Base-by-base conservation (phyloP, 805 yeast species). In the Kodamaea kakaduensis region DNA sequence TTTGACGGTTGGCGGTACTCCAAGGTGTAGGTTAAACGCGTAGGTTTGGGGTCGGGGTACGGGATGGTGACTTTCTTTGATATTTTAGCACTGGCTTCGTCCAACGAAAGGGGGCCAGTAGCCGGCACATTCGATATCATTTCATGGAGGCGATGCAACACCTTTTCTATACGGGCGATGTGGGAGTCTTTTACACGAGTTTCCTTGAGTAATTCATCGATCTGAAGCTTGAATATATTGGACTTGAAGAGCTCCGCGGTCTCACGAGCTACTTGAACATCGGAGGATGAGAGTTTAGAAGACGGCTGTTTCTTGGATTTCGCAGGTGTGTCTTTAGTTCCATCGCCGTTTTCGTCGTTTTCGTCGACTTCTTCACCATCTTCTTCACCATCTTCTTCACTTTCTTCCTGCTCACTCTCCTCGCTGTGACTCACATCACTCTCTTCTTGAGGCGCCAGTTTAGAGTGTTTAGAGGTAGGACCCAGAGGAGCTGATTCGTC, bases 221-320 rank as follows among this genome's bases (percentile, higher is more conserved):
- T 88, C 64, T 93, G 96, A 39, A 93, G 62, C 58, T 93, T 93
- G 78, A 93, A 90, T 37, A 93, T 88, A 59, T 89, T 93, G 6
- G 96, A 87, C 53, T 89, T 87, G 77, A 89, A 93, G 30, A 90
- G 64, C 57, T 89, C 97, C 1, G 95, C 93, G 1, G 97, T 85
- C 57, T 89, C 97, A 49, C 95, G 74, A 0, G 96, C 96, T 2
- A 84, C 73, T 50, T 90, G 96, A 30, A 90, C 78, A 40, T 93
- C 96, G 47, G 86, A 89, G 0, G 93, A 79, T 0, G 84, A 64
- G 16, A 78, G 50, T 30, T 48, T 54, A 25, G 59, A 17, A 17
- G 7, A 9, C 17, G 5, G 12, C 17, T 19, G 67, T 37, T 59
- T 63, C 43, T 67, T 66, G 8, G 60, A 52, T n/a, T n/a, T n/a